phyloP scores from a whole-genome alignment of 2,329 filamentous ascomycete genomes.

The Ceratocystiopsis minuta region DNA sequence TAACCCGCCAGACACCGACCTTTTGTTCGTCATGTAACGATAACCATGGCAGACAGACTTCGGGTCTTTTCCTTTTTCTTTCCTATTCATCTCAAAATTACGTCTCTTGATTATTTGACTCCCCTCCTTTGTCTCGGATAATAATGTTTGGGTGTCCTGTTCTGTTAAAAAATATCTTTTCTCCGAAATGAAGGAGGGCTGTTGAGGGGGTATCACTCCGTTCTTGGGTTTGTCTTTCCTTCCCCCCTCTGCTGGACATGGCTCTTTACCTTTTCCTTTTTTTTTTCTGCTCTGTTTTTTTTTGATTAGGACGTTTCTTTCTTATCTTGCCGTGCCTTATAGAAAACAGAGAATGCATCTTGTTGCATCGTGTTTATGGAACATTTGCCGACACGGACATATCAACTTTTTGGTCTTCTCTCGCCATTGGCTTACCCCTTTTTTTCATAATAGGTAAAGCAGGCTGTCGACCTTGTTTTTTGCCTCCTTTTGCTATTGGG shows the following conservation, averaged over 20 bases:
- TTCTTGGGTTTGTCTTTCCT: not conserved
- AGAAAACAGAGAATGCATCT: too few species aligned
- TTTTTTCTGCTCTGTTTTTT: not conserved
- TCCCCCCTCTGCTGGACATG: not conserved
- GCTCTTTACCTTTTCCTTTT: not conserved
- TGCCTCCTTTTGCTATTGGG: too few species aligned
- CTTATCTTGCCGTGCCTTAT: too few species aligned
- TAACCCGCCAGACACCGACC: conserved; percentile 35
- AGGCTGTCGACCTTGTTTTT: too few species aligned
- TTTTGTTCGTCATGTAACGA: conserved; percentile 46
- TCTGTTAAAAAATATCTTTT: not conserved
- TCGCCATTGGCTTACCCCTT: too few species aligned
- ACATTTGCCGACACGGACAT: not conserved
- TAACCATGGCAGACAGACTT: too few species aligned
- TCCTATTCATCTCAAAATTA: not conserved
- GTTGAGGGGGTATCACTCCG: not conserved
- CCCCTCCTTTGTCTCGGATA: too few species aligned
- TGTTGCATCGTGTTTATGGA: too few species aligned
- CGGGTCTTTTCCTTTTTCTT: not conserved
- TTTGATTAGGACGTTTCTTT: too few species aligned
- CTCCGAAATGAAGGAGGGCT: not conserved
- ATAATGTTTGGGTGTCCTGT: not conserved
- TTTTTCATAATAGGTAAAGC: too few species aligned
- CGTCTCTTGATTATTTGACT: not conserved
- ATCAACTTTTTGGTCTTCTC: not conserved